Base-by-base conservation (phyloP, 495 filamentous ascomycete species). In the Rusavskia elegans region DNA sequence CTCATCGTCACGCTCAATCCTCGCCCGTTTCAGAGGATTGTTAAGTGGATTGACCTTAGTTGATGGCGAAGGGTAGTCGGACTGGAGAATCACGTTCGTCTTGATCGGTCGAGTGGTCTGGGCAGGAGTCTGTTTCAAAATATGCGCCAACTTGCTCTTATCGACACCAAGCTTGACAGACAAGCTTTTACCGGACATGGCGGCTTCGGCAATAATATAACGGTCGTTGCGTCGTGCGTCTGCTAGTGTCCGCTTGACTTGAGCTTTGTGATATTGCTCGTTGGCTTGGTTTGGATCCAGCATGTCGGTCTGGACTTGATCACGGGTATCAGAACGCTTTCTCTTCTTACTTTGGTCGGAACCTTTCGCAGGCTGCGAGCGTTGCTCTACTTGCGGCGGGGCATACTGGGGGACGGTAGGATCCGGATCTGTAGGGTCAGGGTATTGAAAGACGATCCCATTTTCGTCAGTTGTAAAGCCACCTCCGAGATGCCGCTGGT, bases 381-480 rank as follows among this genome's bases (percentile, higher is more conserved):
- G 51, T 30, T 51, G 42, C 17, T 51, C 29, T 36, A 44, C 7
- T 55, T 53, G 52, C 13, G 38, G 39, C 4, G 25, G 45, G 13
- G 45, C 41, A 17, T 36, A 46, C 17, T 55, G 40, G 41, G 49
- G 50, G 25, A 54, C 16, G n/a, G 54, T 59, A 8, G 59, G 59
- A 51, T 63, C 61, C 3, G 59, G 61, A 55, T 61, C 44, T 13
- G 54, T 59, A 13, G 59, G 59, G 48, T 63, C 61, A 2, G 59
- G 61, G 53, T 61, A 62, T 39, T 62, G 38, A 44, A 53, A 61
- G 23, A 49, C 45, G 25, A 55, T 60, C 1, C 51, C 49, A 38
- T 56, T 61, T 8, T 42, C n/a, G 35, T 49, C 55, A 11, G 46
- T 54, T 29, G 45, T 54, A 23, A 54, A 51, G 32, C 21, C 44